phyloP scores from a whole-genome alignment of 345 rosid species.

The Syzygium oleosum region DNA sequence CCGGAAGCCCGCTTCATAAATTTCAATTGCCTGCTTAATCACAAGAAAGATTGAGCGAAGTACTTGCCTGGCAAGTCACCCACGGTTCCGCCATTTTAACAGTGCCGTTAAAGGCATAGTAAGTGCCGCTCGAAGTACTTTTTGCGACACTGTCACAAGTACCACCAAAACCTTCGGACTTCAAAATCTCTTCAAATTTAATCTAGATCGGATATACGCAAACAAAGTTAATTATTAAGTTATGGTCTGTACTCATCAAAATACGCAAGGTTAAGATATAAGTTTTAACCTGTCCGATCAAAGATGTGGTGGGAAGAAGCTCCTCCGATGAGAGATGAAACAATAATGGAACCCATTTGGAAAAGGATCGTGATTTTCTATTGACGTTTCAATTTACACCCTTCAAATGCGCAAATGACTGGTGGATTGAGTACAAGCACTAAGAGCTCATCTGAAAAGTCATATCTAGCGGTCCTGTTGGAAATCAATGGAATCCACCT shows the following conservation, averaged over 20 bases:
- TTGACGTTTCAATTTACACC: background rate
- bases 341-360: background rate
- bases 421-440: too few relatives aligned
- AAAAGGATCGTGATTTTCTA: background rate
- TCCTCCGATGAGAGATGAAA: background rate
- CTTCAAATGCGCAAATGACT: background rate
- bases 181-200: background rate
- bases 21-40: background rate
- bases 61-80: background rate
- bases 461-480: too few relatives aligned
- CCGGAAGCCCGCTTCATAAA: rapidly evolving
- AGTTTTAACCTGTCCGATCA: background rate
- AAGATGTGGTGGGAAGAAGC: background rate
- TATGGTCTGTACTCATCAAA: background rate
- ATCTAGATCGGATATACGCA: background rate
- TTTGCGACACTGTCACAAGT: background rate
- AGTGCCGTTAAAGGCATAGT: background rate
- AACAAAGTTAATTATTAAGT: too few relatives aligned
- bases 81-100: background rate
- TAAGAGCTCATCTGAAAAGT: too few relatives aligned
- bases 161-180: background rate
- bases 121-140: background rate
- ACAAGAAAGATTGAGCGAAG: background rate
- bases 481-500: too few relatives aligned
- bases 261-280: background rate